phyloP scores from a whole-genome alignment of 2,329 filamentous ascomycete species.

The Sarocladium oryzae region DNA sequence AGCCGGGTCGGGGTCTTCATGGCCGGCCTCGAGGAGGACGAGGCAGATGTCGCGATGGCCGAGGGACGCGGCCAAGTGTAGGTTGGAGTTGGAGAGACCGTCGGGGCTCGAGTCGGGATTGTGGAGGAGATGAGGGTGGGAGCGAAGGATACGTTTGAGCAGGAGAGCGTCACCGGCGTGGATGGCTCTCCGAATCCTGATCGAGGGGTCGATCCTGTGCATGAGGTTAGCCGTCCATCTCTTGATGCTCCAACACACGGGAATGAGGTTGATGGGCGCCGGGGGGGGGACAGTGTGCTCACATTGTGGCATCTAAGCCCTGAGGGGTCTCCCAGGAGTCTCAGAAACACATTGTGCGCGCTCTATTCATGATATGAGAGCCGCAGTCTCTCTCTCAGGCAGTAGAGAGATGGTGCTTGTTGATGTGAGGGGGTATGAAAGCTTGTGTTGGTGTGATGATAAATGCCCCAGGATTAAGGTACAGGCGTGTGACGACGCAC shows the following conservation, averaged over 20 bases:
- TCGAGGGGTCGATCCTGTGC: constrained; percentile 66
- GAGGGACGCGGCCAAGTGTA: constrained; percentile 72
- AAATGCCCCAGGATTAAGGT: too few relatives aligned
- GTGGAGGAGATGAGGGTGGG: constrained; percentile 63
- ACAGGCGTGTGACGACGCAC: too few relatives aligned
- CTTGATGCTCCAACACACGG: not conserved
- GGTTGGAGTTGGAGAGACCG: constrained; percentile 71
- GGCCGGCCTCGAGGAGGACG: constrained; percentile 64
- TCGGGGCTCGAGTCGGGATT: constrained; percentile 68
- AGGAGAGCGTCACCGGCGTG: constrained; percentile 65
- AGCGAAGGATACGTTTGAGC: constrained; percentile 68
- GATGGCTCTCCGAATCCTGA: constrained; percentile 77
- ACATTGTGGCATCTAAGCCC: not conserved
- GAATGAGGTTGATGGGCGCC: not conserved
- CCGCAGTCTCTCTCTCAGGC: too few relatives aligned
- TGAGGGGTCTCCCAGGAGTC: not conserved
- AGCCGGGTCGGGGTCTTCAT: constrained; percentile 66
- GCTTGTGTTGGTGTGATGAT: too few relatives aligned
- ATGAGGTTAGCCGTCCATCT: not conserved
- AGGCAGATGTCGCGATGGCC: constrained; percentile 64
- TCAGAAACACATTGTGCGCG: not conserved
- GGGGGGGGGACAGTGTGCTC: not conserved
- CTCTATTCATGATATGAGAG: too few relatives aligned
- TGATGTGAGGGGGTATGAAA: too few relatives aligned
- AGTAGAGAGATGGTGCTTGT: too few relatives aligned